Percentiles rank a stretch among this genome's conserved stretches.
phyloP scores from a whole-genome alignment of 1,139 yeast species.

The Lodderomyces beijingensis region DNA sequence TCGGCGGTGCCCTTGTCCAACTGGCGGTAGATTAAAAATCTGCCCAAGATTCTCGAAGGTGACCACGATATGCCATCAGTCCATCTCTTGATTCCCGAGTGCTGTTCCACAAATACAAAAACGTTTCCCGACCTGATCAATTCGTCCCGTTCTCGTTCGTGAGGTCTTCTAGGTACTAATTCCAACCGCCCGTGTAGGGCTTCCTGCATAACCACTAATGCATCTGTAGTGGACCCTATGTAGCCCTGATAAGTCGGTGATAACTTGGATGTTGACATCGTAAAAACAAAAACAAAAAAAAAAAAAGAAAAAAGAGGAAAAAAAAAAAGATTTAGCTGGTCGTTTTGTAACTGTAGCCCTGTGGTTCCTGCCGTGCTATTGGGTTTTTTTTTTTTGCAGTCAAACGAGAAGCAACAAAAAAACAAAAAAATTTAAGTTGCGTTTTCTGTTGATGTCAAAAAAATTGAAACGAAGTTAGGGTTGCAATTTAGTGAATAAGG shows the following conservation, averaged over 20 bases:
- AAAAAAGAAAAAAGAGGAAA: neutral
- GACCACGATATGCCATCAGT: slow-evolving; percentile 94
- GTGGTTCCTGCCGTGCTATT: too few relatives aligned
- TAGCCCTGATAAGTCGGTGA: slow-evolving; percentile 72
- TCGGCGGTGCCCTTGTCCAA: slow-evolving; percentile 51
- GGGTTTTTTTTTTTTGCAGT: too few relatives aligned
- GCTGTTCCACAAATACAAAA: slow-evolving; percentile 79
- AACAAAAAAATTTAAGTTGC: too few relatives aligned
- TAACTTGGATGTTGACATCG: slow-evolving; percentile 25
- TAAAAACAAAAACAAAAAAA: neutral
- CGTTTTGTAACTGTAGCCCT: too few relatives aligned
- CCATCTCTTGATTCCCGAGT: slow-evolving; percentile 86
- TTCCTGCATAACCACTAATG: slow-evolving; percentile 76
- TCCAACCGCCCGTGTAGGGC: slow-evolving; percentile 58
- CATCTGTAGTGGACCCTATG: slow-evolving; percentile 79
- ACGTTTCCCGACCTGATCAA: slow-evolving; percentile 75
- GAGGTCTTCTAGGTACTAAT: slow-evolving; percentile 76
- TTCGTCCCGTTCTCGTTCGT: slow-evolving; percentile 65
- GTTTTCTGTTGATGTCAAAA: too few relatives aligned
- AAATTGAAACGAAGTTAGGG: too few relatives aligned
- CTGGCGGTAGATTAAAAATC: slow-evolving; percentile 80
- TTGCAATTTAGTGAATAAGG: too few relatives aligned
- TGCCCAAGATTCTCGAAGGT: slow-evolving; percentile 80
- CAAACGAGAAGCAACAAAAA: too few relatives aligned
- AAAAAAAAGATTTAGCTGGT: neutral